phyloP scores from a whole-genome alignment of 1,284 basidiomycete species.

The Pascua sp. region DNA sequence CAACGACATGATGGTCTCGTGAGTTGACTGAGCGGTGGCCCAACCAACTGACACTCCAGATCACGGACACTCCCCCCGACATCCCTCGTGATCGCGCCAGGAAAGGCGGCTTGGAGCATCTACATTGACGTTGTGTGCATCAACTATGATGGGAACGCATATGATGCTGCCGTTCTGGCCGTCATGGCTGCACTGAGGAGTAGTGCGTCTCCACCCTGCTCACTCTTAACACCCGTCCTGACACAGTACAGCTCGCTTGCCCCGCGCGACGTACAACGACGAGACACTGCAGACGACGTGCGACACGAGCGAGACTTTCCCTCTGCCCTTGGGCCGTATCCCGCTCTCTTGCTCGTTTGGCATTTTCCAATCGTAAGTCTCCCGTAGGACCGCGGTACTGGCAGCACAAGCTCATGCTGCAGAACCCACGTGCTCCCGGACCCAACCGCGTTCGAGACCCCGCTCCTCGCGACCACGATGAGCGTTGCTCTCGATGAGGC shows the following conservation, averaged over 20 bases:
- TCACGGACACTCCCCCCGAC: slow-evolving; percentile 64
- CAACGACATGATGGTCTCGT: slow-evolving; percentile 72
- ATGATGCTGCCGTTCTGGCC: slow-evolving; percentile 84
- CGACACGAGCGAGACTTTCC: slow-evolving; percentile 54
- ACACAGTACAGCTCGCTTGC: slow-evolving; percentile 60
- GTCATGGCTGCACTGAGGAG: slow-evolving; percentile 81
- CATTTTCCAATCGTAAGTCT: slow-evolving; percentile 69
- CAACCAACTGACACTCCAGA: slow-evolving; percentile 48
- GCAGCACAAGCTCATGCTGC: neutral
- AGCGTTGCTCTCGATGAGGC: slow-evolving; percentile 62
- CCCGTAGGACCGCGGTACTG: neutral
- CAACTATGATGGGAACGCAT: slow-evolving; percentile 93
- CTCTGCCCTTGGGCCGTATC: slow-evolving; percentile 53
- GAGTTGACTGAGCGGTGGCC: slow-evolving; percentile 8
- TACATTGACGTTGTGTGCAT: slow-evolving; percentile 93
- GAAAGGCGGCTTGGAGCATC: slow-evolving; percentile 81
- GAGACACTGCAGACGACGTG: slow-evolving; percentile 66
- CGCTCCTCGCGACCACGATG: slow-evolving; percentile 68
- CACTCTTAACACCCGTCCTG: neutral
- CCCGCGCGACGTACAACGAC: slow-evolving; percentile 67
- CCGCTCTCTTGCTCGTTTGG: slow-evolving; percentile 73
- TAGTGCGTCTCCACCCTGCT: slow-evolving; percentile 56
- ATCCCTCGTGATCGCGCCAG: slow-evolving; percentile 73
- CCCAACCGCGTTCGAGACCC: slow-evolving; percentile 85
- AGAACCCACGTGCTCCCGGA: slow-evolving; percentile 68